Evolutionary conservation across 2,329 filamentous ascomycete genomes (phyloP).

Genomic region (Cladophialophora exuberans): DNA sequence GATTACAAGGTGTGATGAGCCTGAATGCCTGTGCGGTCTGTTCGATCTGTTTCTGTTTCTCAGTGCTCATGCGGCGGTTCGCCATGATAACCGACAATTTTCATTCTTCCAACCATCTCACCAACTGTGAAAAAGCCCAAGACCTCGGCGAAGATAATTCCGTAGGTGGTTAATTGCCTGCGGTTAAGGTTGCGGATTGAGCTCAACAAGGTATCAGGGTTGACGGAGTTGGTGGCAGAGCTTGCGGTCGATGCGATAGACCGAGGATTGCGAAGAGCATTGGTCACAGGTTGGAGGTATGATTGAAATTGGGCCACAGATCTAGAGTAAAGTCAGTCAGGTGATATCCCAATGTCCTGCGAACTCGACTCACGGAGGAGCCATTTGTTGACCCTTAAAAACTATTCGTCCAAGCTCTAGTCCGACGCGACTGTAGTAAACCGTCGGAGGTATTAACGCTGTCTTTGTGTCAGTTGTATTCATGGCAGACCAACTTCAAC

Average conservation of each 20-base stretch:
- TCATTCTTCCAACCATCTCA: constrained; percentile 94
- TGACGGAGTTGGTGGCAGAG: constrained; percentile 57
- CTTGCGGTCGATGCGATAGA: constrained; percentile 51
- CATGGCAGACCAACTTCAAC: constrained; percentile 42
- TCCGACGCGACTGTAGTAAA: constrained; percentile 91
- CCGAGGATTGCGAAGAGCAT: constrained; percentile 71
- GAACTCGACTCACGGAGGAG: constrained; percentile 76
- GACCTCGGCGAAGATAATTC: constrained; percentile 81
- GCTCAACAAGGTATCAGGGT: constrained; percentile 59
- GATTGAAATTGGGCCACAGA: constrained; percentile 76
- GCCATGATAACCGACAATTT: constrained; percentile 90
- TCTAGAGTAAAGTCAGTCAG: constrained; percentile 9
- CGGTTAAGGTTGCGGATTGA: constrained; percentile 70
- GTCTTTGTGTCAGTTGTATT: constrained; percentile 26
- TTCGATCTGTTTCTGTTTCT: constrained; percentile 10
- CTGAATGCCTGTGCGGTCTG: background rate
- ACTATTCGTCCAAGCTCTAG: constrained; percentile 87
- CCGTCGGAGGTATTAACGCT: constrained; percentile 82
- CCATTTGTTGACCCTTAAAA: constrained; percentile 86
- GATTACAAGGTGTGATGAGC: constrained; percentile 26
- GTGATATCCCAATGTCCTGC: background rate
- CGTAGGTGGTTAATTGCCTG: constrained; percentile 71
- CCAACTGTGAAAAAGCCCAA: constrained; percentile 97
- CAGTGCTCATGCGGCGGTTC: constrained; percentile 55
- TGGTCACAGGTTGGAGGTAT: constrained; percentile 77